Conservation (phyloP, 345 rosid genomes). For the Populus pruinosa region DNA sequence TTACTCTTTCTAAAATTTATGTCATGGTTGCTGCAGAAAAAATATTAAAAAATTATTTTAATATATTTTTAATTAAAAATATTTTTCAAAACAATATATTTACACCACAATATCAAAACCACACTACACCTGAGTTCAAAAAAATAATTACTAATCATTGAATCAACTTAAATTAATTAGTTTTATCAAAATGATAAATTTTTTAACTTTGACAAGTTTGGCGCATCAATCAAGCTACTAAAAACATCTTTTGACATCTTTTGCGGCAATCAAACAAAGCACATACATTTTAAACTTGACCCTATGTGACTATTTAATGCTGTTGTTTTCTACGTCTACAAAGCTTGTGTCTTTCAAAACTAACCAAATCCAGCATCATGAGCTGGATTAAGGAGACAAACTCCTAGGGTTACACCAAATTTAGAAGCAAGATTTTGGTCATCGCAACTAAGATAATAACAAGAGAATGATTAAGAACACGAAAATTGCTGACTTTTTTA, state of each 20-base stretch:
- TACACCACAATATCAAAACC: too few relatives aligned
- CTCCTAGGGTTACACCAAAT: background rate
- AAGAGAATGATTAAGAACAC: background rate
- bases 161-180: too few relatives aligned
- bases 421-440: background rate
- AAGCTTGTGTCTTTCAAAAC: background rate
- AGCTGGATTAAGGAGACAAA: background rate
- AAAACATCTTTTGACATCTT: background rate
- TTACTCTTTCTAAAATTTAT: too few relatives aligned
- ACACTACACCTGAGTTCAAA: too few relatives aligned
- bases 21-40: too few relatives aligned
- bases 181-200: too few relatives aligned
- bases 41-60: too few relatives aligned
- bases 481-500: background rate
- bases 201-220: background rate
- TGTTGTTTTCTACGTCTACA: background rate
- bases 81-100: too few relatives aligned
- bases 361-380: background rate
- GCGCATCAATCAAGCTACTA: too few relatives aligned
- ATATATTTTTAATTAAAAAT: too few relatives aligned
- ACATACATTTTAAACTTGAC: background rate
- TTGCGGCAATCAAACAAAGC: background rate
- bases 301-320: background rate
- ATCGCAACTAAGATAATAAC: background rate
- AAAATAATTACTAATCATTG: too few relatives aligned